Conservation (phyloP, 495 filamentous ascomycete species). For the Daldinia childiae region DNA sequence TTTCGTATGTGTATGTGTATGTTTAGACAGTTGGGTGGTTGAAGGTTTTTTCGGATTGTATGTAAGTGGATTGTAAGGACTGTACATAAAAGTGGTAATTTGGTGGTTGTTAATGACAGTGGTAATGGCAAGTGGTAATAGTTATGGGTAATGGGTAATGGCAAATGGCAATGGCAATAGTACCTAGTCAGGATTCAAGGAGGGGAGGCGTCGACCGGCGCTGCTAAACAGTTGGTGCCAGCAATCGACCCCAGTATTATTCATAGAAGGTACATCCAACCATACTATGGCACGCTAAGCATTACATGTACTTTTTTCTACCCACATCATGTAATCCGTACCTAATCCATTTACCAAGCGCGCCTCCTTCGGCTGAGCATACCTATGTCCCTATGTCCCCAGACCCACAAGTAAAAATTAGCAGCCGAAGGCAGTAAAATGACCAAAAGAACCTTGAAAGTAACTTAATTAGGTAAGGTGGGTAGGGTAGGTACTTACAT, state of each 20-base stretch:
- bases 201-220: constrained; percentile 8
- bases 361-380: constrained; percentile 15
- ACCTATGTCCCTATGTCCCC: constrained; percentile 3
- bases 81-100: not conserved
- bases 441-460: not conserved
- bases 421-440: constrained; percentile 7
- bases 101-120: not conserved
- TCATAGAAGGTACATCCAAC: constrained; percentile 24
- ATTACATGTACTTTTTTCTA: constrained; percentile 5
- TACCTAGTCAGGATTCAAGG: constrained; percentile 7
- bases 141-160: not conserved
- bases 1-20: too few relatives aligned
- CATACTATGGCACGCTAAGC: constrained; percentile 19
- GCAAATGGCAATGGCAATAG: not conserved
- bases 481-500: too few relatives aligned
- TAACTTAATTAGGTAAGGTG: not conserved
- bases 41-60: not conserved
- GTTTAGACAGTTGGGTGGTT: not conserved
- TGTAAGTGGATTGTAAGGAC: constrained; percentile 2
- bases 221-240: not conserved
- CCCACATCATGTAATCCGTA: too few relatives aligned
- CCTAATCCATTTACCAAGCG: constrained; percentile 1
- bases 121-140: not conserved
- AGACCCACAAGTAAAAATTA: not conserved
- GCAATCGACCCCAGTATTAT: not conserved